These are phyloP conservation scores for Pyrus pyrifolia DNA, from an alignment of 306 rosid species.

Conservation along the genomic window DNA sequence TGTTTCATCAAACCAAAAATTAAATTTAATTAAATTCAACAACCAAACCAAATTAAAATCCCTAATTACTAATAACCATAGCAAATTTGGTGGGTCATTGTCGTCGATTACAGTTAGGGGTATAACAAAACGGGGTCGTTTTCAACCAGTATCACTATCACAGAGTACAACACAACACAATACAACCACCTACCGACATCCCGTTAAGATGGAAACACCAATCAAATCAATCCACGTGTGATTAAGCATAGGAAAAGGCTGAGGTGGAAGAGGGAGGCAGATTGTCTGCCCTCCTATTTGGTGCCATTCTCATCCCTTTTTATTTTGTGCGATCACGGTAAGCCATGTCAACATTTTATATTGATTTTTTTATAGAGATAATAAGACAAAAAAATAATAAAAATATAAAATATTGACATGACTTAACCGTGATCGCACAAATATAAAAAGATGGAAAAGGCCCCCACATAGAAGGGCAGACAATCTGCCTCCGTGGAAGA, in stretches of 20 bases:
- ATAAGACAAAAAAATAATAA: too few species aligned
- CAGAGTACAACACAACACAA: neutral
- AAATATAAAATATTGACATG: too few species aligned
- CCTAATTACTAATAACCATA: neutral
- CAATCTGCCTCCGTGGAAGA: too few species aligned
- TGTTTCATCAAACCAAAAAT: neutral
- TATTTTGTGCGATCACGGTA: too few species aligned
- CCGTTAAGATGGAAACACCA: neutral
- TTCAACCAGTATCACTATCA: neutral
- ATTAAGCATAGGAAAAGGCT: neutral
- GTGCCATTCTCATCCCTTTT: too few species aligned
- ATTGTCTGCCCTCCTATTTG: too few species aligned
- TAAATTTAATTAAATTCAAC: neutral
- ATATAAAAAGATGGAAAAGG: too few species aligned
- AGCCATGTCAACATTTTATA: too few species aligned
- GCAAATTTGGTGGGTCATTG: neutral
- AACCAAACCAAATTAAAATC: neutral
- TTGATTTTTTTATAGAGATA: too few species aligned
- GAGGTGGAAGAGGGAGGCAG: neutral
- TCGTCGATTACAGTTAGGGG: neutral
- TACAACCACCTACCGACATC: neutral
- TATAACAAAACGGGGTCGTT: neutral
- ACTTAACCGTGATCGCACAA: too few species aligned
- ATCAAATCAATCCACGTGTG: conserved; percentile 3
- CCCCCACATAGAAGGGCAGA: too few species aligned